Percentiles rank a stretch among this genome's conserved stretches.
These are phyloP conservation scores for Mycocentrospora acerina DNA, from an alignment of 2,329 filamentous ascomycete genomes.

Conservation along the genomic window DNA sequence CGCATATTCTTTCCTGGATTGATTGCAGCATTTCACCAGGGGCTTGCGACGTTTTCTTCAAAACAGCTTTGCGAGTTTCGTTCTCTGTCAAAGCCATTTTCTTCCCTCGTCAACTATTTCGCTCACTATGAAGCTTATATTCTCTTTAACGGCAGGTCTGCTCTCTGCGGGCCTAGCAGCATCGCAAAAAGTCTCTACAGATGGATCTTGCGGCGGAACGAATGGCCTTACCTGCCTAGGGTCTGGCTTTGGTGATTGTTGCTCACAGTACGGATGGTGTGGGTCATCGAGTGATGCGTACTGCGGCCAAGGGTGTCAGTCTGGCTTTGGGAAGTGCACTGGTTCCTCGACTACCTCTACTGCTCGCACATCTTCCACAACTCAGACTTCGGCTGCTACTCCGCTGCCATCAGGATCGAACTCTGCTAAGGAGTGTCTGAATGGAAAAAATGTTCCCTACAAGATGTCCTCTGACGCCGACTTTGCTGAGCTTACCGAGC, in stretches of 20 bases:
- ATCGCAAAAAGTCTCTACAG: conserved; percentile 38
- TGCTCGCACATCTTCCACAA: conserved; percentile 11
- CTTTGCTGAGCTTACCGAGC: conserved; percentile 31
- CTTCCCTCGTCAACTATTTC: no score
- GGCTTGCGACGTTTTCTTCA: background rate
- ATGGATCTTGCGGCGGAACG: conserved; percentile 47
- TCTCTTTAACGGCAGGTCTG: conserved; percentile 18
- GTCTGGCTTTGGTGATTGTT: conserved; percentile 48
- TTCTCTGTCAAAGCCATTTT: background rate
- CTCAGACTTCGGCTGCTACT: conserved; percentile 14
- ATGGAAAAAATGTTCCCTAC: conserved; percentile 36
- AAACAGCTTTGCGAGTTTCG: background rate
- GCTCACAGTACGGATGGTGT: conserved; percentile 47
- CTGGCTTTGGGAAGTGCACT: conserved; percentile 33
- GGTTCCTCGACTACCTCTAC: conserved; percentile 14
- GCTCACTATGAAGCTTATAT: conserved; percentile 20
- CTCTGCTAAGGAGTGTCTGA: conserved; percentile 31
- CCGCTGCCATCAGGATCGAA: conserved; percentile 14
- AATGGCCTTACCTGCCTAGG: conserved; percentile 47
- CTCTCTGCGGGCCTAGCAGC: conserved; percentile 21
- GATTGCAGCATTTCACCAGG: no score
- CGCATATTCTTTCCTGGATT: no score
- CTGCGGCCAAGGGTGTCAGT: conserved; percentile 36
- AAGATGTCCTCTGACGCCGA: conserved; percentile 27
- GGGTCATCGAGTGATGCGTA: conserved; percentile 35